A percentile compares a stretch with the other conserved stretches of the same genome.
Conservation (phyloP, 202 grass and related monocot genomes). For the Setaria italica region DNA sequence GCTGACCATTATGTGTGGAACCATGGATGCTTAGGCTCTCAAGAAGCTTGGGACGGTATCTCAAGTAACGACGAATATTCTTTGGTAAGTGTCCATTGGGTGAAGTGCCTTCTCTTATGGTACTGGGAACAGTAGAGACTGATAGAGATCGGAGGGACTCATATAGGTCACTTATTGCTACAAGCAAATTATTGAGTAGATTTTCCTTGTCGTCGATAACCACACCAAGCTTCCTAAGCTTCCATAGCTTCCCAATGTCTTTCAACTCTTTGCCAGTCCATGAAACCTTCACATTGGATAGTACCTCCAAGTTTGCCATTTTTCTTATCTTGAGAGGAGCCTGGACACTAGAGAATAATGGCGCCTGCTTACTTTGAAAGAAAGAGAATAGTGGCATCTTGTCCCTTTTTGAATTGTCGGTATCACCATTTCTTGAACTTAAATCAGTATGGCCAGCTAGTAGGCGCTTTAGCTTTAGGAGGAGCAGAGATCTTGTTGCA, state of each 20-base stretch:
- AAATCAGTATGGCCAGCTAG: neutral
- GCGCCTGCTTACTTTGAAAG: too few relatives aligned
- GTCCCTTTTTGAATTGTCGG: too few relatives aligned
- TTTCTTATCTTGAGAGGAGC: neutral
- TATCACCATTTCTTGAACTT: neutral
- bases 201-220: neutral
- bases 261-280: neutral
- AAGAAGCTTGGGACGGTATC: neutral
- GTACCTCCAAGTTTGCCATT: slow-evolving; percentile 21
- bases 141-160: neutral
- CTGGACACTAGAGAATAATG: too few relatives aligned
- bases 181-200: neutral
- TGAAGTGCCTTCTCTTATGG: neutral
- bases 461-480: slow-evolving; percentile 24
- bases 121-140: neutral
- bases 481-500: neutral
- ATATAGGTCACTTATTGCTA: neutral
- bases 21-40: slow-evolving; percentile 9
- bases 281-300: slow-evolving; percentile 2
- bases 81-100: too few relatives aligned
- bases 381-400: too few relatives aligned
- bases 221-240: slow-evolving; percentile 9
- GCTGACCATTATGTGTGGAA: neutral
- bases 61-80: too few relatives aligned
- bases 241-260: neutral